These are phyloP conservation scores for Quercus glauca DNA, from an alignment of 306 rosid genomes.

Conservation along the genomic window DNA sequence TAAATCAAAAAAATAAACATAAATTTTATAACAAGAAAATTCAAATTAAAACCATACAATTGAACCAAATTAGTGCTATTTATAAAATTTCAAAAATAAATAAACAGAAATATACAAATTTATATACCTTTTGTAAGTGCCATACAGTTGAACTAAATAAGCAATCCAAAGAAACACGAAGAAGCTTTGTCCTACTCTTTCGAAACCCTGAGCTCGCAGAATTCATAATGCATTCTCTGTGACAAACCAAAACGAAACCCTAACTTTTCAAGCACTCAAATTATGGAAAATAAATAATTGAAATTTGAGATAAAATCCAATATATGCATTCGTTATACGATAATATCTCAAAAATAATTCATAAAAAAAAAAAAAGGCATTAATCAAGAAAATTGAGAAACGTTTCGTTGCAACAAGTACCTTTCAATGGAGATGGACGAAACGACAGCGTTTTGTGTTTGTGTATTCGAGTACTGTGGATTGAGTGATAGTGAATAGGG, in stretches of 20 bases:
- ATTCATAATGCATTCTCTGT: conserved; percentile 56
- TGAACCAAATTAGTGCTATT: not conserved
- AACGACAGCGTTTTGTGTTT: not conserved
- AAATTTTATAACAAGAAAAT: no score
- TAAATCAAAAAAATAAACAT: not conserved
- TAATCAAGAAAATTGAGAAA: not conserved
- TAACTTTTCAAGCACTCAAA: conserved; percentile 35
- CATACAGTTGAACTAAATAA: conserved; percentile 27
- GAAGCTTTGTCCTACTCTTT: conserved; percentile 35
- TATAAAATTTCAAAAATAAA: conserved; percentile 5
- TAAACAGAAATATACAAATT: conserved; percentile 17
- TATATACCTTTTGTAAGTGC: conserved; percentile 31
- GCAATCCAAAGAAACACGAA: conserved; percentile 40
- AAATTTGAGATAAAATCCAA: conserved; percentile 17
- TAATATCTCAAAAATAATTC: no score
- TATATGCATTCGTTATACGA: conserved; percentile 6
- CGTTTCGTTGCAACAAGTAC: conserved; percentile 7
- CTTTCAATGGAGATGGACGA: conserved; percentile 26
- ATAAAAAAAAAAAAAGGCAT: conserved; percentile 2
- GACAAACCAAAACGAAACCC: conserved; percentile 41
- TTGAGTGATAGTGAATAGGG: conserved; percentile 25
- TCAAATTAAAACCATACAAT: no score
- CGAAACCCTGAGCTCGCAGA: conserved; percentile 41
- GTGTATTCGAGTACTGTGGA: conserved; percentile 16
- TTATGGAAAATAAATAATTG: conserved; percentile 9